Evolutionary conservation across 2,329 filamentous ascomycete species (phyloP), one percentile per base, ranked within the genome.

Genomic region (Diaporthe aspalathi): DNA sequence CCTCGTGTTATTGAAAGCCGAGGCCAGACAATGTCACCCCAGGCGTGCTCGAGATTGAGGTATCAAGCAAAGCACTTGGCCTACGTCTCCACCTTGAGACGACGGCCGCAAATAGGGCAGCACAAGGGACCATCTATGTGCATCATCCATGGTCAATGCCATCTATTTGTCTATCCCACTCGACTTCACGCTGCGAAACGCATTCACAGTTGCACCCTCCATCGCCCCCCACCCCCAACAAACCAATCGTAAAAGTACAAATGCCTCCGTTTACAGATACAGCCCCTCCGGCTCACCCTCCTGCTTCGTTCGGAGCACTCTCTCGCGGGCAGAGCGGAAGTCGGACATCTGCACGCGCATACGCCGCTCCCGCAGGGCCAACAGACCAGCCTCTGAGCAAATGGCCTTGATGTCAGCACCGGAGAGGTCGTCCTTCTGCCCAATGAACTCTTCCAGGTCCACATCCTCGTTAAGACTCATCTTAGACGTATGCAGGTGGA

Each of bases 291-390:
- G 96, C 84, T 98, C 97, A 76, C 95, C 95, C 86, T 99, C 96
- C 79, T 93, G 96, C 91, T 99, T 99, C 63, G 97, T 99, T 86
- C 97, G 97, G 82, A 99, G 88, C 74, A 99, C 97, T 75, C 94
- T 91, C 84, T 99, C 96, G 77, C 95, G 90, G 29, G 96, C 96
- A 70, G 94, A 88, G 70, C 96, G 88, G 88, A 99, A 99, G 83
- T 99, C 96, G 9, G 95, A 94, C 96, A 99, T 99, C 83, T 98
- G 95, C 71, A 99, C 96, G 70, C 95, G 91, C 96, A 99, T 99
- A 79, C 96, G 91, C 75, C 96, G 90, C 86, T 99, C 96, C 76
- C 96, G 90, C 74, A 99, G 86, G 24, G 96, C 96, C 89, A 98
- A 91, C 80, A 99, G 86, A 82, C 96, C 96, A 53, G 96, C 95